Evolutionary conservation across 2,329 filamentous ascomycete species (phyloP), one percentile per base, ranked within the genome.

Genomic region (Scorias spongiosa): DNA sequence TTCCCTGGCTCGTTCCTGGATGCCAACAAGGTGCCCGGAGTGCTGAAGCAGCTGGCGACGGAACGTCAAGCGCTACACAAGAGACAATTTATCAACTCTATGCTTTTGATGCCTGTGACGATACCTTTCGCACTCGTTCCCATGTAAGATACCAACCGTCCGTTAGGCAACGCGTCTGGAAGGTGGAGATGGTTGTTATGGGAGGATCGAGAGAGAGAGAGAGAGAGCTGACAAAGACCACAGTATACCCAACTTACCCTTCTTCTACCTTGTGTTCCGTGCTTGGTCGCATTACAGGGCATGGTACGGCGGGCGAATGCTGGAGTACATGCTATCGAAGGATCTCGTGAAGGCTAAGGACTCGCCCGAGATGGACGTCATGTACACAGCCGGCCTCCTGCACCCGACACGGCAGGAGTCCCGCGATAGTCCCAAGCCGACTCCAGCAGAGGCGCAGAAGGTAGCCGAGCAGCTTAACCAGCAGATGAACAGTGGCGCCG

Each of bases 211-310:
- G 7, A 4, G 20, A 26, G 20, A 4, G 20, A 4, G 3, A 7
- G 7, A 4, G 20, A 26, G 20, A 26, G 20, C 20, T 26, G 20
- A 26, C 20, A 26, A 3, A 26, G 20, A 7, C 20, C 20, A 37
- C 44, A 93, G 85, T 49, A 74, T 95, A 49, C 88, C 89, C 30
- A 95, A 98, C 60, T 70, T 98, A 10, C 91, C 91, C 14, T 96
- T 96, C 70, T 96, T 96, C 69, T 98, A 96, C 63, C 75, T 96
- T 36, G 77, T 76, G 14, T 98, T 93, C 67, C 76, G 91, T 50
- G 82, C 86, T 20, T 96, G 84, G 81, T 93, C 84, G 15, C 86
- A 94, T 63, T 93, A 84, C 78, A 76, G 81, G 66, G 91, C 91
- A 43, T 68, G 93, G 43, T 76, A 78, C 32, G 91, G 91, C 44